Evolutionary conservation across 2,329 filamentous ascomycete species (phyloP).

Genomic region (Aphanocladium album): DNA sequence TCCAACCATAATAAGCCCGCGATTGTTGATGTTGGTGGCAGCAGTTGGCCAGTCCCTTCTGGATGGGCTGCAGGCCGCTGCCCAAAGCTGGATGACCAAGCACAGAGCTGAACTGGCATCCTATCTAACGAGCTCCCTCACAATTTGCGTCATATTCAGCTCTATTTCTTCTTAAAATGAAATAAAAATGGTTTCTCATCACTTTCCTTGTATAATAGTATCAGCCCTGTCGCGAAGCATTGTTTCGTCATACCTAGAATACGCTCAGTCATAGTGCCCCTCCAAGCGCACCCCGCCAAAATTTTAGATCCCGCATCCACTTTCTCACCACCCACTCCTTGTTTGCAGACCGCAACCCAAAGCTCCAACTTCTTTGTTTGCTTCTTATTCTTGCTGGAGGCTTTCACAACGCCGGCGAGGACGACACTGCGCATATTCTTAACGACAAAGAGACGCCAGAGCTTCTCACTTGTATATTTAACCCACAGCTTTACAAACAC

Average conservation of each 20-base stretch:
- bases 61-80: too few relatives aligned
- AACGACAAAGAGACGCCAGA: not conserved
- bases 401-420: not conserved
- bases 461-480: not conserved
- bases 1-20: too few relatives aligned
- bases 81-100: too few relatives aligned
- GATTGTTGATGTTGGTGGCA: too few relatives aligned
- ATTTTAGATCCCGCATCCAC: slow-evolving; percentile 15
- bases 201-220: too few relatives aligned
- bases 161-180: too few relatives aligned
- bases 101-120: too few relatives aligned
- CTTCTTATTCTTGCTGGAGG: not conserved
- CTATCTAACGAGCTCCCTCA: too few relatives aligned
- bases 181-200: too few relatives aligned
- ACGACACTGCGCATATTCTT: not conserved
- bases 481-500: not conserved
- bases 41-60: too few relatives aligned
- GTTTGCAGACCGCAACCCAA: slow-evolving; percentile 3
- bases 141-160: too few relatives aligned
- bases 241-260: not conserved
- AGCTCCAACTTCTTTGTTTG: slow-evolving; percentile 11
- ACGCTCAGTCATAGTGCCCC: slow-evolving; percentile 21
- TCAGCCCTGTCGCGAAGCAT: too few relatives aligned
- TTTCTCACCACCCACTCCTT: not conserved
- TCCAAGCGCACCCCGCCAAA: slow-evolving; percentile 31